Conservation (phyloP, 176 grass and related monocot species). For the Pontederia paniculata region DNA sequence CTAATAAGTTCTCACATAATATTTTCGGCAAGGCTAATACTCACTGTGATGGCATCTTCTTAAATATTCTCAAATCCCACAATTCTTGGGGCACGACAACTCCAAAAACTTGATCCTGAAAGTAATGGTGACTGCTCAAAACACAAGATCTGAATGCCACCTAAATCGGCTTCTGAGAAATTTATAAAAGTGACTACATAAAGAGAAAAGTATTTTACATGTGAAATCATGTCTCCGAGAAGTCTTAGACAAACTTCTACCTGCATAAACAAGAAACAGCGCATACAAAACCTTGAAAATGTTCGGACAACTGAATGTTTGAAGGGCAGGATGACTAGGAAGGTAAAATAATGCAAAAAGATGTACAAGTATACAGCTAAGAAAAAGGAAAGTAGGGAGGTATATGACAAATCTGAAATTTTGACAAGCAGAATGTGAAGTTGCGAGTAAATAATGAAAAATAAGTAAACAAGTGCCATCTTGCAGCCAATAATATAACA, state of each 20-base stretch:
- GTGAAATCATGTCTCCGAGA: conserved; percentile 59
- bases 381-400: no score
- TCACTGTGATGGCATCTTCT: conserved; percentile 50
- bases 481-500: no score
- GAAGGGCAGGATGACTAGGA: no score
- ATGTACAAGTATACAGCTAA: no score
- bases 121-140: conserved; percentile 15
- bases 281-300: neutral
- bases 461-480: no score
- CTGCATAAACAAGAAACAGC: conserved; percentile 24
- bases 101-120: conserved; percentile 70
- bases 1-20: no score
- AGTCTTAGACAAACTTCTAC: conserved; percentile 55
- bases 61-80: conserved; percentile 89
- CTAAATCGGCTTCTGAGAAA: no score
- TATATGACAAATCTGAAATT: no score
- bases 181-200: neutral
- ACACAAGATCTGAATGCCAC: neutral
- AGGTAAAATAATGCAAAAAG: no score
- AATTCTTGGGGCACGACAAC: conserved; percentile 65
- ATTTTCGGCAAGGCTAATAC: conserved; percentile 7
- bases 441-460: no score
- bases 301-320: neutral
- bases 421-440: no score
- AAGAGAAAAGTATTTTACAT: conserved; percentile 31